Base-by-base conservation (phyloP, 176 grass and related monocot species). In the Triticum monococcum region DNA sequence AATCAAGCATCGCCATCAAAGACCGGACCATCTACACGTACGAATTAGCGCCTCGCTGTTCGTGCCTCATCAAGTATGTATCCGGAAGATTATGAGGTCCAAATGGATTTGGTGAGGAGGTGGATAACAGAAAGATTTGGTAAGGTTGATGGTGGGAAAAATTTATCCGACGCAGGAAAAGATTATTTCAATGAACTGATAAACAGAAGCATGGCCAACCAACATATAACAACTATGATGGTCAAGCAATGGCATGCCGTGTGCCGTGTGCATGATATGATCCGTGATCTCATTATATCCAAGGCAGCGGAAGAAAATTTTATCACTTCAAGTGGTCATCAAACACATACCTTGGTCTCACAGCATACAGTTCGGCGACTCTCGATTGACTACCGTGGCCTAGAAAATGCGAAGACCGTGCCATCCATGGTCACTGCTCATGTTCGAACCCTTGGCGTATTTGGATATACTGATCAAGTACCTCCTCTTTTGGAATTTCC, bases 51-150 rank as follows among this genome's bases (percentile, higher is more conserved):
- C 28, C 28, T 30, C 28, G 28, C 28, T 30, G 28, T 30, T 30
- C 28, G 28, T 3, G 28, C 28, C 28, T 30, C 28, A 30, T 30
- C 28, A 78, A 85, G 72, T 24, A 79, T 79, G 64, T 86, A 37
- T 25, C 84, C 72, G 4, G 74, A 86, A 79, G 75, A 70, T 69
- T 86, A 79, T 23, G 3, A 28, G 23, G 69, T 86, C n/a, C 8
- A 38, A 33, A 79, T 38, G 54, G 11, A 41, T 67, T 28, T 86
- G 24, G 40, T 86, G 52, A 79, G 59, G 50, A 79, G 57, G 60
- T 86, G 84, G 84, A 86, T 86, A 45, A 74, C 84, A 66, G 69
- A 86, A 79, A 75, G 38, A 54, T 86, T 86, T 26, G 26, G 78
- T 20, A 62, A 77, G 37, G 38, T 36, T 0, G 50, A 16, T 54